A percentile compares a stretch with the other conserved stretches of the same genome.
phyloP scores from a whole-genome alignment of 768 basidiomycete species.

The Lactarius psammicola region DNA sequence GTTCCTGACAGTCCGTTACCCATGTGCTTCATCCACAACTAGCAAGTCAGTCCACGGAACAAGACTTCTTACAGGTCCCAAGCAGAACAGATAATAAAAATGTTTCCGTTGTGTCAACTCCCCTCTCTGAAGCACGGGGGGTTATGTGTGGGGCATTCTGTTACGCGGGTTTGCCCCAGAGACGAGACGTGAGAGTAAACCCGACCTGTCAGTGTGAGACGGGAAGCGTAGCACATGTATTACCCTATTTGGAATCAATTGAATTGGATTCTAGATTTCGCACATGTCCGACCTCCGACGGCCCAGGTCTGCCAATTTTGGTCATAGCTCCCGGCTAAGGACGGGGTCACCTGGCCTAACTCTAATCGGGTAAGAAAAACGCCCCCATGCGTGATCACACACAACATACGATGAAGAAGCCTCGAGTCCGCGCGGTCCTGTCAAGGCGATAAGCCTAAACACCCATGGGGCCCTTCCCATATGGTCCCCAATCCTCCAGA shows the following conservation, averaged over 20 bases:
- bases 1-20: not conserved
- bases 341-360: not conserved
- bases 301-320: not conserved
- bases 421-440: conserved; percentile 3
- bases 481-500: not conserved
- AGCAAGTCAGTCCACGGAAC: too few species aligned
- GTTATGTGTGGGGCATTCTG: not conserved
- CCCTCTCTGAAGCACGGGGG: not conserved
- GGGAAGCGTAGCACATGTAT: not conserved
- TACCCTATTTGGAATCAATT: not conserved
- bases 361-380: not conserved
- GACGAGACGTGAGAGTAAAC: not conserved
- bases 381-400: not conserved
- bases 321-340: not conserved
- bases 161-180: not conserved
- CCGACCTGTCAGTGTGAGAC: not conserved
- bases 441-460: conserved; percentile 1
- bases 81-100: not conserved
- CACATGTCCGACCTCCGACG: not conserved
- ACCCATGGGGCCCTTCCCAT: not conserved
- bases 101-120: too few species aligned
- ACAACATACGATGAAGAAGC: not conserved
- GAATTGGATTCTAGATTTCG: not conserved
- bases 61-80: not conserved
- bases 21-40: not conserved